Percentiles rank a stretch among this genome's conserved stretches.
phyloP scores from a whole-genome alignment of 1,284 basidiomycete species.

The Tylopilus sp. region DNA sequence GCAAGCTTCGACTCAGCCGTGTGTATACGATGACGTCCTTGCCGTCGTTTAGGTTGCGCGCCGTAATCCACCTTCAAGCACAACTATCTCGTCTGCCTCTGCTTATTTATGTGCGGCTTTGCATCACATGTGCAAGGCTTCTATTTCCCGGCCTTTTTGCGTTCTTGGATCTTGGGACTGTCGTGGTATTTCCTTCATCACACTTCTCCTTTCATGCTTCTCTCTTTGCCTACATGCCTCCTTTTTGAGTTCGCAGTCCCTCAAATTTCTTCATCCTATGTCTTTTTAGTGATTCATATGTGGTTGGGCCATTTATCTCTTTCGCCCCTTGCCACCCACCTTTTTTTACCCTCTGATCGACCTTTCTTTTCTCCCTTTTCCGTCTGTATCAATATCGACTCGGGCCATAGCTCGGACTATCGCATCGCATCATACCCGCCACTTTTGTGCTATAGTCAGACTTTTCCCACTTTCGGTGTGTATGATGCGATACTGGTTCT shows the following conservation, averaged over 20 bases:
- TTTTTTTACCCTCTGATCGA: background rate
- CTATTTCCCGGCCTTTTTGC: conserved; percentile 36
- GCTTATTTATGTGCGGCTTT: conserved; percentile 44
- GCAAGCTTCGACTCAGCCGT: conserved; percentile 28
- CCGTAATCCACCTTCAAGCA: conserved; percentile 18
- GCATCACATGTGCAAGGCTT: conserved; percentile 33
- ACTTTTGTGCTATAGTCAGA: conserved; percentile 28
- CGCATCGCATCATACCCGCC: conserved; percentile 35
- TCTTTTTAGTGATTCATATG: conserved; percentile 27
- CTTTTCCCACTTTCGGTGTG: conserved; percentile 18
- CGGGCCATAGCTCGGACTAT: conserved; percentile 33
- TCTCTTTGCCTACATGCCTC: conserved; percentile 15
- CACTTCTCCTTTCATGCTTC: conserved; percentile 22
- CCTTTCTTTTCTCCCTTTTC: background rate
- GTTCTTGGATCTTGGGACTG: conserved; percentile 46
- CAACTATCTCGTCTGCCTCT: conserved; percentile 25
- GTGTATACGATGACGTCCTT: conserved; percentile 37
- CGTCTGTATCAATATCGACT: conserved; percentile 36
- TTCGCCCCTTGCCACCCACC: conserved; percentile 6
- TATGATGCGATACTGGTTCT: conserved; percentile 36
- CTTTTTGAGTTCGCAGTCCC: conserved; percentile 24
- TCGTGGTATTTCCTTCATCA: conserved; percentile 27
- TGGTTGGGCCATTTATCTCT: conserved; percentile 19
- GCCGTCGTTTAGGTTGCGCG: conserved; percentile 27
- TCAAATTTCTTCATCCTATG: conserved; percentile 21